phyloP scores from a whole-genome alignment of 2,329 filamentous ascomycete species.

The Cordyceps fumosorosea region DNA sequence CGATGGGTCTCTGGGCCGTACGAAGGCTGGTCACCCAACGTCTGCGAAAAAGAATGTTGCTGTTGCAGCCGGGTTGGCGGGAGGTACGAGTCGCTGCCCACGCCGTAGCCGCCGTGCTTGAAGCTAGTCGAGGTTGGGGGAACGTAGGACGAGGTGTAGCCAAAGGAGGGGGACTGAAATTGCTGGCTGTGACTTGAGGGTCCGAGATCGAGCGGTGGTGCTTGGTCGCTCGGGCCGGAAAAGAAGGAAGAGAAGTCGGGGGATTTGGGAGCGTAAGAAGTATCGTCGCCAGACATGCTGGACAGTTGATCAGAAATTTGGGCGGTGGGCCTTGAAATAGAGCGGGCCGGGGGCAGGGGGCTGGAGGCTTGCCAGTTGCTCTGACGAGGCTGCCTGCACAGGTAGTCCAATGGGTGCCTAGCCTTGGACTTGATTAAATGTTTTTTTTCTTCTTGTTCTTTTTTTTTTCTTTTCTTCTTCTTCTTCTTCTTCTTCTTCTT shows the following conservation, averaged over 20 bases:
- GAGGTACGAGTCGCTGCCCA: constrained; percentile 11
- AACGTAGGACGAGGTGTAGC: constrained; percentile 5
- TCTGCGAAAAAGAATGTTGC: constrained; percentile 8
- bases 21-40: not conserved
- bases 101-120: not conserved
- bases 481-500: not conserved
- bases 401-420: not conserved
- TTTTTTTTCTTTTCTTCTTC: not conserved
- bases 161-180: constrained; percentile 19
- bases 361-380: not conserved
- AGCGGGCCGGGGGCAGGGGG: not conserved
- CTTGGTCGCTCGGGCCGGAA: constrained; percentile 29
- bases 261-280: constrained; percentile 50
- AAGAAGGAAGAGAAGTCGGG: constrained; percentile 54
- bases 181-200: constrained; percentile 21
- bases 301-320: not conserved
- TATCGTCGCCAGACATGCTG: constrained; percentile 43
- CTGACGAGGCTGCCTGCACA: not conserved
- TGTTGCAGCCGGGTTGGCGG: constrained; percentile 12
- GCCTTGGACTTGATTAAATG: not conserved
- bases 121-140: constrained; percentile 3
- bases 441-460: not conserved
- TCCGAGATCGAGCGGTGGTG: constrained; percentile 24
- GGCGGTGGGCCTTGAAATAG: constrained; percentile 1
- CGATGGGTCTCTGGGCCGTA: not conserved